Base-by-base conservation (phyloP, 129 eudicot species). In the Flaveria trinervia region DNA sequence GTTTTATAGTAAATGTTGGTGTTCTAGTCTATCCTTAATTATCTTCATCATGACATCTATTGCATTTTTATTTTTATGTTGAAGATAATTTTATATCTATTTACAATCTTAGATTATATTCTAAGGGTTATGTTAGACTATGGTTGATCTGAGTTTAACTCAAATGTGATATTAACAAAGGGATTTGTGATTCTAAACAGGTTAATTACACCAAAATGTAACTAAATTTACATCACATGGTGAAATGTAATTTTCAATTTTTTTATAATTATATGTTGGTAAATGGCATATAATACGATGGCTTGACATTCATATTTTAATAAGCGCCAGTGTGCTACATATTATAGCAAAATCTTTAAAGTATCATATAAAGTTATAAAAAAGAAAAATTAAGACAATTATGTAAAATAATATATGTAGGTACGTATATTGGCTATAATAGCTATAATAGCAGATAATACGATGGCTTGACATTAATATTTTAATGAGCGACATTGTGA, bases 71-170 rank as follows among this genome's bases (percentile, higher is more conserved):
- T 30, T 13, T 72, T 57, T 57, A 57, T n/a, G 52, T 65, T 57
- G 70, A 60, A 69, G 41, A 36, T 0, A 59, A 18, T n/a, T 66
- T 66, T 65, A 30, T 76, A 52, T 76, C 50, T 1, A 30, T 48
- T n/a, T 61, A 45, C 50, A 43, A 5, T 30, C 71, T 12, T 60
- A 71, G 51, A 15, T 77, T 77, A 65, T 65, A 55, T 33, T 10
- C 36, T 56, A 18, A 56, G 22, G 22, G 22, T 18, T 56, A 56
- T 56, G 64, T 57, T 55, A 46, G 48, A n/a, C 17, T 54, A 77
- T 1, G 22, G 28, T 55, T 77, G 16, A 77, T 55, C 69, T 11
- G 55, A 54, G n/a, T 77, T 41, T n/a, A 68, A 55, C 8, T 28
- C 14, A 41, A 30, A 52, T 16, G 51, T 49, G 25, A 41, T 7